A percentile compares a stretch with the other conserved stretches of the same genome.
phyloP scores from a whole-genome alignment of 805 yeast genomes.

The Metschnikowia reukaufii region DNA sequence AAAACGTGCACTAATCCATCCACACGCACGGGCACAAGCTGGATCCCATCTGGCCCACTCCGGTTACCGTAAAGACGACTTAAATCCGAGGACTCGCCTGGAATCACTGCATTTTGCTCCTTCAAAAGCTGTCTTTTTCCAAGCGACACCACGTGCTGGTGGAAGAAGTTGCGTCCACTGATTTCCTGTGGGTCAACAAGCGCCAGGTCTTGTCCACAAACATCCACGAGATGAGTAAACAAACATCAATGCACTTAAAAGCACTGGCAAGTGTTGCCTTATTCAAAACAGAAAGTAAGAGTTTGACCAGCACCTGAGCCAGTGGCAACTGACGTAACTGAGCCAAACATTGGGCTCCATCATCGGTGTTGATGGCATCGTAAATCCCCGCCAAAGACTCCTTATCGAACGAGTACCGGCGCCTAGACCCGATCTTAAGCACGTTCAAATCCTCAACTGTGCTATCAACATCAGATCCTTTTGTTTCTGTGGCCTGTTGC shows the following conservation, averaged over 20 bases:
- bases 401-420: conserved; percentile 28
- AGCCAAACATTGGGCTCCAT: conserved; percentile 42
- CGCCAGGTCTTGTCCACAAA: conserved; percentile 6
- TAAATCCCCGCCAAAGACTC: conserved; percentile 23
- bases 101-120: conserved; percentile 44
- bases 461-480: conserved; percentile 3
- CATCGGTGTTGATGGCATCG: conserved; percentile 38
- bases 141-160: conserved; percentile 74
- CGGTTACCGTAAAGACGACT: conserved; percentile 28
- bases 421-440: conserved; percentile 24
- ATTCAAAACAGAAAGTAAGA: conserved; percentile 60
- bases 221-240: conserved; percentile 41
- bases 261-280: conserved; percentile 61
- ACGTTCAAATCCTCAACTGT: conserved; percentile 14
- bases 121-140: conserved; percentile 58
- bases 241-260: conserved; percentile 57
- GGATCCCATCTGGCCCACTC: conserved; percentile 56
- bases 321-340: conserved; percentile 40
- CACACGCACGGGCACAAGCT: conserved; percentile 45
- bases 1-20: conserved; percentile 62
- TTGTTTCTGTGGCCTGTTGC: conserved; percentile 9
- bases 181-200: conserved; percentile 58
- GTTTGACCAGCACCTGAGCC: conserved; percentile 52
- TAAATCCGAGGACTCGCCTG: conserved; percentile 32
- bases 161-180: conserved; percentile 80